These are phyloP conservation scores for Lachnellula arida DNA, from an alignment of 2,329 filamentous ascomycete genomes.

Conservation along the genomic window DNA sequence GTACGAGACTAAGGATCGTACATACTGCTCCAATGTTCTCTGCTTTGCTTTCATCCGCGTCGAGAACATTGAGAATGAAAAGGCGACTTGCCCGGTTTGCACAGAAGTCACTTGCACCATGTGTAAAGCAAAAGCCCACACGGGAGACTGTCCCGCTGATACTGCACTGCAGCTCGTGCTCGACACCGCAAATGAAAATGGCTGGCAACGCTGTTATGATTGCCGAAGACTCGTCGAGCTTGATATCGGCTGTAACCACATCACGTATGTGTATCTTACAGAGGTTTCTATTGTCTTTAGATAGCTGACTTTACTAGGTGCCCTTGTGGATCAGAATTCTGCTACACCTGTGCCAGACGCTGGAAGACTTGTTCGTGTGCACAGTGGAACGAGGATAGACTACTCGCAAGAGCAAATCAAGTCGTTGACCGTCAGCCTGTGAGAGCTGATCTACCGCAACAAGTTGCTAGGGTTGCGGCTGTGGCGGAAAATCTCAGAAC, in stretches of 20 bases:
- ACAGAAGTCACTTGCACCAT: slow-evolving; percentile 40
- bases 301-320: slow-evolving; percentile 34
- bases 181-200: slow-evolving; percentile 36
- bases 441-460: neutral
- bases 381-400: slow-evolving; percentile 36
- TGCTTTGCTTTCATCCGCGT: slow-evolving; percentile 46
- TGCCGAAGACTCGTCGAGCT: slow-evolving; percentile 48
- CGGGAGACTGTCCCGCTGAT: slow-evolving; percentile 45
- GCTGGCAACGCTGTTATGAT: slow-evolving; percentile 47
- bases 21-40: slow-evolving; percentile 43
- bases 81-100: slow-evolving; percentile 43
- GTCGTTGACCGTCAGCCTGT: slow-evolving; percentile 26
- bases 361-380: slow-evolving; percentile 40
- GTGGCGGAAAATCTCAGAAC: slow-evolving; percentile 26
- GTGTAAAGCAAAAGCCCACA: slow-evolving; percentile 46
- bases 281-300: neutral
- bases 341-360: slow-evolving; percentile 40
- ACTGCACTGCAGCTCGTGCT: slow-evolving; percentile 37
- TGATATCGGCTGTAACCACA: slow-evolving; percentile 49
- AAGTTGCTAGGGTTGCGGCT: slow-evolving; percentile 16
- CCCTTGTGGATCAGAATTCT: slow-evolving; percentile 44
- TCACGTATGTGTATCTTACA: slow-evolving; percentile 42
- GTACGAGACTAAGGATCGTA: slow-evolving; percentile 42
- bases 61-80: slow-evolving; percentile 28
- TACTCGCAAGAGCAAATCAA: slow-evolving; percentile 32